phyloP scores from a whole-genome alignment of 2,329 filamentous ascomycete genomes.

The Knufia fluminis region DNA sequence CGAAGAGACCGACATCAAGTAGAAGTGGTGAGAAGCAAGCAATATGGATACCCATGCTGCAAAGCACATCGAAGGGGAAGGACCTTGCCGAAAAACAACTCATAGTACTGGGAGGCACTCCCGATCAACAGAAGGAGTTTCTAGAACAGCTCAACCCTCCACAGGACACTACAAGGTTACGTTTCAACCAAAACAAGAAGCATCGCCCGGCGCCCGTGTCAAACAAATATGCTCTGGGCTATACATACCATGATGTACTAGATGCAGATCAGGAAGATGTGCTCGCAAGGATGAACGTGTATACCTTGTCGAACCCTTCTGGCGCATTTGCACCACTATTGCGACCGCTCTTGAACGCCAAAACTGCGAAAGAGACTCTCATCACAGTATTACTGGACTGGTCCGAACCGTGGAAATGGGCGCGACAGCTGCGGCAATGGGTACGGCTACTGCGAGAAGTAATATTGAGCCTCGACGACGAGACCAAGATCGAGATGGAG shows the following conservation, averaged over 20 bases:
- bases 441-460: slow-evolving; percentile 72
- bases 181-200: slow-evolving; percentile 41
- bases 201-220: slow-evolving; percentile 66
- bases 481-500: slow-evolving; percentile 75
- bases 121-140: slow-evolving; percentile 77
- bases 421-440: slow-evolving; percentile 82
- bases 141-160: slow-evolving; percentile 49
- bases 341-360: slow-evolving; percentile 71
- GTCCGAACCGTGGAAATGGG: slow-evolving; percentile 87
- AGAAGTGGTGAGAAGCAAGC: slow-evolving; percentile 67
- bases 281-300: slow-evolving; percentile 78
- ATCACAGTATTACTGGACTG: slow-evolving; percentile 91
- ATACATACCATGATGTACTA: slow-evolving; percentile 90
- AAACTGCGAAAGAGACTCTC: slow-evolving; percentile 75
- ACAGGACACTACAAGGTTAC: slow-evolving; percentile 30
- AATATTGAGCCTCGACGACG: slow-evolving; percentile 61
- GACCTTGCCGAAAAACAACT: slow-evolving; percentile 85
- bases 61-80: slow-evolving; percentile 82
- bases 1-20: slow-evolving; percentile 30
- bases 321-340: slow-evolving; percentile 74
- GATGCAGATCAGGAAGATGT: slow-evolving; percentile 96
- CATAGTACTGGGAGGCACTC: slow-evolving; percentile 75
- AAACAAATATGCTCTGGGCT: slow-evolving; percentile 85
- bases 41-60: slow-evolving; percentile 89
- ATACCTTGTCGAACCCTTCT: slow-evolving; percentile 78